These are phyloP conservation scores for Esteya vermicola DNA, from an alignment of 2,329 filamentous ascomycete species.

Conservation along the genomic window DNA sequence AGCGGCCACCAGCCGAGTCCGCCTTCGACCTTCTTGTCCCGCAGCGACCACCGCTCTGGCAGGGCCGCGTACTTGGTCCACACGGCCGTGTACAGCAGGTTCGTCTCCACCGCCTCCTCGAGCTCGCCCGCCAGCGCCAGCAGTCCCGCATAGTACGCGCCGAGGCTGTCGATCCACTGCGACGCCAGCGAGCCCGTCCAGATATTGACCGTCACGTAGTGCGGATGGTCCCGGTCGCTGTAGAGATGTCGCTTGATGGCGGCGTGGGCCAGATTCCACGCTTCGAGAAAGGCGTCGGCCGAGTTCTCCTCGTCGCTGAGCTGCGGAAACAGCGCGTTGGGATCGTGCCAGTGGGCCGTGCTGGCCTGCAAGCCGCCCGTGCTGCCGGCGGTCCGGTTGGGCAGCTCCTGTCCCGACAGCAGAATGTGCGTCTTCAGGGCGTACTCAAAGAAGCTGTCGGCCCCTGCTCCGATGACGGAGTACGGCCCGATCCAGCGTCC, in stretches of 20 bases:
- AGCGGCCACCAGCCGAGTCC: conserved; percentile 92
- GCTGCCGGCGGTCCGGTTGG: conserved; percentile 30
- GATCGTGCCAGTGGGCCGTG: conserved; percentile 40
- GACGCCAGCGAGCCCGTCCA: conserved; percentile 77
- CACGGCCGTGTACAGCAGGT: conserved; percentile 78
- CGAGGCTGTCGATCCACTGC: conserved; percentile 92
- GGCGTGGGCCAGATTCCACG: conserved; percentile 74
- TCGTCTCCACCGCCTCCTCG: conserved; percentile 80
- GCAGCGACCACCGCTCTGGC: conserved; percentile 85
- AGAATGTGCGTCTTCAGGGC: conserved; percentile 88
- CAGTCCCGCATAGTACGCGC: conserved; percentile 87
- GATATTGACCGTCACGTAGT: conserved; percentile 84
- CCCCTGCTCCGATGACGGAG: conserved; percentile 89
- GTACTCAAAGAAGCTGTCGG: conserved; percentile 98
- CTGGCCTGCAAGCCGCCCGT: conserved; percentile 6
- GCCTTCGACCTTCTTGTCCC: conserved; percentile 69
- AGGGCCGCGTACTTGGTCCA: conserved; percentile 93
- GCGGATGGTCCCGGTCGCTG: conserved; percentile 69
- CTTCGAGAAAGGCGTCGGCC: conserved; percentile 62
- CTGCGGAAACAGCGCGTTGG: conserved; percentile 46
- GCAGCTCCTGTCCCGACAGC: conserved; percentile 58
- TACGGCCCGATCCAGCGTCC: conserved; percentile 80
- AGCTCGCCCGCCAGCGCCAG: conserved; percentile 76
- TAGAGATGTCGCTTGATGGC: conserved; percentile 89
- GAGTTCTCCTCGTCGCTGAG: conserved; percentile 53